Conservation (phyloP, 192 early-diverging fungal genomes). For the Gryganskiella cystojenkinii region DNA sequence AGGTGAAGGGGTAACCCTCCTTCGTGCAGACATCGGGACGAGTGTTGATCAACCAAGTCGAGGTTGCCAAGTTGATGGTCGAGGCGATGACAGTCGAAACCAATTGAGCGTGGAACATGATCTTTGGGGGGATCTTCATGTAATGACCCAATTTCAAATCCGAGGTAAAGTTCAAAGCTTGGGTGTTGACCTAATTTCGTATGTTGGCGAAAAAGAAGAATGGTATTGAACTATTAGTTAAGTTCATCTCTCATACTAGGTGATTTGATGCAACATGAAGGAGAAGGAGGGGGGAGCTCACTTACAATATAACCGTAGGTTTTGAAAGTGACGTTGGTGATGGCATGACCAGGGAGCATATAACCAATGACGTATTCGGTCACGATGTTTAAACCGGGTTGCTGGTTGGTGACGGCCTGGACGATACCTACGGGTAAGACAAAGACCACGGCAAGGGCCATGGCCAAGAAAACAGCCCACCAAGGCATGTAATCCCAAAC, state of each 20-base stretch:
- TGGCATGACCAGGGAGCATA: slow-evolving; percentile 62
- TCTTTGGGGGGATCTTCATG: slow-evolving; percentile 75
- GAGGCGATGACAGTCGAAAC: slow-evolving; percentile 62
- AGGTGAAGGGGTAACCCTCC: slow-evolving; percentile 50
- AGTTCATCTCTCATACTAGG: no score
- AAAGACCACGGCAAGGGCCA: slow-evolving; percentile 42
- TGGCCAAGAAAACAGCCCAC: slow-evolving; percentile 59
- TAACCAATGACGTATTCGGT: slow-evolving; percentile 55
- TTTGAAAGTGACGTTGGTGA: slow-evolving; percentile 70
- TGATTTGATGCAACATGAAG: no score
- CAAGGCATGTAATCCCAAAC: slow-evolving; percentile 55
- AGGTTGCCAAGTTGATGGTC: slow-evolving; percentile 50
- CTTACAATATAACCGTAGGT: slow-evolving; percentile 60
- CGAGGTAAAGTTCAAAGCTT: slow-evolving; percentile 74
- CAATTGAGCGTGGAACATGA: slow-evolving; percentile 71
- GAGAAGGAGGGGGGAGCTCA: no score
- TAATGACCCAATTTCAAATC: slow-evolving; percentile 84
- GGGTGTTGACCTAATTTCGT: slow-evolving; percentile 76
- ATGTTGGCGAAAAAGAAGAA: no score
- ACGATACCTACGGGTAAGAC: slow-evolving; percentile 51
- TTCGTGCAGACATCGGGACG: slow-evolving; percentile 53
- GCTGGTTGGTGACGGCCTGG: slow-evolving; percentile 64
- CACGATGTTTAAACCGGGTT: slow-evolving; percentile 63
- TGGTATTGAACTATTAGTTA: no score
- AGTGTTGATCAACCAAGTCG: slow-evolving; percentile 30